Percentiles rank a stretch among this genome's conserved stretches.
These are phyloP conservation scores for Rhamnella rubrinervis DNA, from an alignment of 331 rosid genomes.

Conservation along the genomic window DNA sequence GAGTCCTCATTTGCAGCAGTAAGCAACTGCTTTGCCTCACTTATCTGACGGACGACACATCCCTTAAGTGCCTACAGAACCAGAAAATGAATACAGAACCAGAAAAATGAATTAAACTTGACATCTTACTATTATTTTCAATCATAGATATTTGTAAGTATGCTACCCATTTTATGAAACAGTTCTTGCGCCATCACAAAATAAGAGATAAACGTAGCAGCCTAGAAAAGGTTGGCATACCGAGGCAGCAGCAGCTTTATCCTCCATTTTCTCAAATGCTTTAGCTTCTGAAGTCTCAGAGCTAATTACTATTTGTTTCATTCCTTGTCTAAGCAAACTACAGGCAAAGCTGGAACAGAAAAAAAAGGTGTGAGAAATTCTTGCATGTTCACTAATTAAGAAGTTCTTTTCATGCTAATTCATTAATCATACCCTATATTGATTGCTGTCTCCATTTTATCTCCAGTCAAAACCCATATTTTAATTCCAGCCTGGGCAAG, in stretches of 20 bases:
- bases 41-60: slow-evolving; percentile 62
- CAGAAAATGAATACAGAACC: slow-evolving; percentile 34
- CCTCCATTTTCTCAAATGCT: slow-evolving; percentile 71
- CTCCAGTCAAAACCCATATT: slow-evolving; percentile 98
- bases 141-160: too few species aligned
- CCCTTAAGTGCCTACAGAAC: slow-evolving; percentile 67
- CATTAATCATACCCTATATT: slow-evolving; percentile 75
- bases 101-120: slow-evolving; percentile 9
- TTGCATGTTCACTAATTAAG: not conserved
- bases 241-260: slow-evolving; percentile 51
- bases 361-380: slow-evolving; percentile 22
- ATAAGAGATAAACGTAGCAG: not conserved
- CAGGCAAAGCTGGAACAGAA: slow-evolving; percentile 67
- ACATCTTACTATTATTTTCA: too few species aligned
- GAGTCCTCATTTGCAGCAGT: slow-evolving; percentile 33
- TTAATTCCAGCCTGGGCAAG: slow-evolving; percentile 99
- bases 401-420: slow-evolving; percentile 2
- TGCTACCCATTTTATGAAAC: too few species aligned
- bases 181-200: not conserved
- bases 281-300: slow-evolving; percentile 78
- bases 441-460: slow-evolving; percentile 99
- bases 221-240: slow-evolving; percentile 34
- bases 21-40: slow-evolving; percentile 55
- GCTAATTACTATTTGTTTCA: slow-evolving; percentile 78
- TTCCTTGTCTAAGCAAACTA: slow-evolving; percentile 95